Base-by-base conservation (phyloP, 192 early-diverging fungal species). In the Coemansia sp. region DNA sequence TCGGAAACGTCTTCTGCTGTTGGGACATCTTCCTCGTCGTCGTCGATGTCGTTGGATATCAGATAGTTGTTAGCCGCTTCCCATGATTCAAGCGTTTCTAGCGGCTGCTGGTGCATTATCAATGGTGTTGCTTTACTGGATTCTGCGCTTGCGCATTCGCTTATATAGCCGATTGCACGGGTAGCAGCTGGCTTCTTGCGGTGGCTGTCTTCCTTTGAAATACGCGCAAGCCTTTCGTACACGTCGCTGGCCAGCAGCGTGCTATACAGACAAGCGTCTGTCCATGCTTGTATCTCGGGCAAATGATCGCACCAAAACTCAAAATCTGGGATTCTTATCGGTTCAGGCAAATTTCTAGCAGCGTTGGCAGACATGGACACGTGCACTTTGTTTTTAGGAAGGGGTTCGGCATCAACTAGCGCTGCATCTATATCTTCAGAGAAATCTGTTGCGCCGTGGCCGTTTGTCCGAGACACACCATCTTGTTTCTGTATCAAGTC, bases 1-100 rank as follows among this genome's bases (percentile, higher is more conserved):
- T 75, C 73, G 28, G 78, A 65, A 12, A 80, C 69, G 11, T 80
- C 78, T 3, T n/a, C 42, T 4, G 68, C 67, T 4, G 52, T 60
- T 3, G 78, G 78, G 72, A 65, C 45, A 49, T 72, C 70, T 14
- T 66, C 68, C 7, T 76, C 75, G 25, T 38, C 36, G 36, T 38
- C 36, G 36, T 38, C 36, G 36, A 7, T 10, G 36, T 38, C 36
- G 10, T 38, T 38, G 10, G 36, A 4, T 38, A 38, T 55, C 52
- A 55, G 60, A 65, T n/a, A 66, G 22, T 25, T 45, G 20, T 66
- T 59, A 14, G 64, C 76, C n/a, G 56, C 55, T 29, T 60, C 54
- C 77, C 77, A 75, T n/a, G 29, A 32, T 28, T 18, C 54, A 56
- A 67, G 22, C 18, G 20, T 29, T 29, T 56, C 54, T 10, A n/a